phyloP scores from a whole-genome alignment of 2,329 filamentous ascomycete genomes.

The Aspergillus pseudotamarii region DNA sequence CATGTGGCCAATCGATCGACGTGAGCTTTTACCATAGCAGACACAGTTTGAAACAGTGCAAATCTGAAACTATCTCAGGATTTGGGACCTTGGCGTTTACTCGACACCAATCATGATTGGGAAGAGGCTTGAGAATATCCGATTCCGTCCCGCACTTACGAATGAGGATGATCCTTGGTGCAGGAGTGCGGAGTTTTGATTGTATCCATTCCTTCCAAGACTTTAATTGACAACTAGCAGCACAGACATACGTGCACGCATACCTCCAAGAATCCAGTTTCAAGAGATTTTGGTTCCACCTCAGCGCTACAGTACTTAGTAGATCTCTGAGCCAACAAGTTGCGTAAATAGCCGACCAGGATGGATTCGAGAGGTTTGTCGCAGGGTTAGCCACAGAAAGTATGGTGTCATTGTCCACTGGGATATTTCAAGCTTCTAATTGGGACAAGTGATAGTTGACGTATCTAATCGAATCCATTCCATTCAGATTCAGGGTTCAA shows the following conservation, averaged over 20 bases:
- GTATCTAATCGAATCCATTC: not conserved
- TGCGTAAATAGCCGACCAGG: not conserved
- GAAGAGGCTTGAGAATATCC: conserved; percentile 5
- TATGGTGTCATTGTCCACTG: too few relatives aligned
- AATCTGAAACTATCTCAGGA: conserved; percentile 19
- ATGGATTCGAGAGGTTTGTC: not conserved
- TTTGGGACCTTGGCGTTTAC: conserved; percentile 19
- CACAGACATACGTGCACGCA: not conserved
- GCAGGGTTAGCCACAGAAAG: too few relatives aligned
- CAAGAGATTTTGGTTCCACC: not conserved
- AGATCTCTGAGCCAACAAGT: not conserved
- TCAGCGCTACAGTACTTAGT: not conserved
- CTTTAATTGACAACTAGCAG: not conserved
- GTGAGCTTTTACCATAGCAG: not conserved
- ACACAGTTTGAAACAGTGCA: conserved; percentile 10
- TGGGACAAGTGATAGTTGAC: not conserved
- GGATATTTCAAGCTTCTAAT: not conserved
- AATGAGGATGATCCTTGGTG: not conserved
- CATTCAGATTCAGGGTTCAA: not conserved
- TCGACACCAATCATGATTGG: conserved; percentile 15
- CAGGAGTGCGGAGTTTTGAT: not conserved
- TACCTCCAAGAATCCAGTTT: not conserved
- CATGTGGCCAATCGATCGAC: conserved; percentile 13
- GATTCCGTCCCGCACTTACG: conserved; percentile 3
- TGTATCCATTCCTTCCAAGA: not conserved